Conservation (phyloP, 2,329 filamentous ascomycete species). For the Aspergillus caelatus region DNA sequence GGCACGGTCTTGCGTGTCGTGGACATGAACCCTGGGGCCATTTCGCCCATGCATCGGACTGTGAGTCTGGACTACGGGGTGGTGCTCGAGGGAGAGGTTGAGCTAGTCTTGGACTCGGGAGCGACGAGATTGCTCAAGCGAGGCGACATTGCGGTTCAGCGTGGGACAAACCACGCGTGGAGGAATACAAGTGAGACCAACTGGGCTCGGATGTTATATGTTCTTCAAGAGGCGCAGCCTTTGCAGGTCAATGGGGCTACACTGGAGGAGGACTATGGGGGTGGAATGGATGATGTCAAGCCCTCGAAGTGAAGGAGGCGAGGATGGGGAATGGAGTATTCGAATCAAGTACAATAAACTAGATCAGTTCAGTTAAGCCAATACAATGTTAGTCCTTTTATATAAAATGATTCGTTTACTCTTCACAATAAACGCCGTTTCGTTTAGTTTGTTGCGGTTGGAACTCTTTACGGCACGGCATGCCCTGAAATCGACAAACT, state of each 20-base stretch:
- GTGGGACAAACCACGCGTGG: constrained; percentile 14
- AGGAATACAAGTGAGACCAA: background rate
- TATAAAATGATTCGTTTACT: background rate
- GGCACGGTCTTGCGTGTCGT: background rate
- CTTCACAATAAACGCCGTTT: background rate
- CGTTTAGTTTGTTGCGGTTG: background rate
- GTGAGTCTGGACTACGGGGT: background rate
- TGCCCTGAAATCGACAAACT: background rate
- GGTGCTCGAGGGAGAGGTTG: background rate
- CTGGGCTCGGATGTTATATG: background rate
- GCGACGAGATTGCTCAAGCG: constrained; percentile 8
- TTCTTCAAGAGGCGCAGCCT: background rate
- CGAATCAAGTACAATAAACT: background rate
- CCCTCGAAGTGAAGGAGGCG: background rate
- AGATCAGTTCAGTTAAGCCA: background rate
- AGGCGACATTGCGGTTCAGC: constrained; percentile 13
- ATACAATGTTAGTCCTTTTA: background rate
- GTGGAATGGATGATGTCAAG: background rate
- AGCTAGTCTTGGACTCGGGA: constrained; percentile 4
- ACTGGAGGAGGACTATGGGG: background rate
- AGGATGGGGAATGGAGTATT: background rate
- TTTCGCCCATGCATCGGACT: background rate
- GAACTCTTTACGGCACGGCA: background rate
- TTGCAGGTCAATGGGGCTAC: background rate
- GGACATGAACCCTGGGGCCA: background rate